A percentile compares a stretch with the other conserved stretches of the same genome.
phyloP scores from a whole-genome alignment of 371 early-diverging fungal species.

The Nematocida parisii region DNA sequence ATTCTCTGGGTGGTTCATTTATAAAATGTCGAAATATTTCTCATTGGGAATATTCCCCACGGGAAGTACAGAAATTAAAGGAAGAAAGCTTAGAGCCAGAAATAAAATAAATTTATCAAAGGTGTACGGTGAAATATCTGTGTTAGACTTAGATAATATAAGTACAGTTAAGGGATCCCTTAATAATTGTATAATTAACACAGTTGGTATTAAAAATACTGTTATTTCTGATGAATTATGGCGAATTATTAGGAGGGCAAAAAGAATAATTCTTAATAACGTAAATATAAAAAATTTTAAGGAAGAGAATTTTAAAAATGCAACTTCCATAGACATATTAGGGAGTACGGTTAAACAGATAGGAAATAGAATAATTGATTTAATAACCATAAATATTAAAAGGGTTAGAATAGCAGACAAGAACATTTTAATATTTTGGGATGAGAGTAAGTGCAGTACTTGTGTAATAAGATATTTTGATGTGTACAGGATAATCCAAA shows the following conservation, averaged over 20 bases:
- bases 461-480: slow-evolving; percentile 29
- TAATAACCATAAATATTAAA: slow-evolving; percentile 19
- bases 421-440: slow-evolving; percentile 43
- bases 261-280: slow-evolving; percentile 19
- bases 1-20: slow-evolving; percentile 46
- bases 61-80: background rate
- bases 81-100: slow-evolving; percentile 24
- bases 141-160: slow-evolving; percentile 17
- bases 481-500: slow-evolving; percentile 11
- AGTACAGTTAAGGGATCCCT: slow-evolving; percentile 2
- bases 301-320: slow-evolving; percentile 9
- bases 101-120: slow-evolving; percentile 31
- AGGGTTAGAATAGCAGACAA: slow-evolving; percentile 31
- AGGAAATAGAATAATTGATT: slow-evolving; percentile 11
- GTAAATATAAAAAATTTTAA: slow-evolving; percentile 3
- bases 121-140: background rate
- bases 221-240: slow-evolving; percentile 15
- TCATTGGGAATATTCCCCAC: slow-evolving; percentile 33
- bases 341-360: slow-evolving; percentile 39
- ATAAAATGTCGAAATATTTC: slow-evolving; percentile 42
- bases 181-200: slow-evolving; percentile 1
- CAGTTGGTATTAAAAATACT: slow-evolving; percentile 22
- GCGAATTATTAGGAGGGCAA: slow-evolving; percentile 12
- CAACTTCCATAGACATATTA: slow-evolving; percentile 33
- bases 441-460: slow-evolving; percentile 46